Evolutionary conservation across 2,329 filamentous ascomycete species (phyloP).

Genomic region (Verticillium alfalfae): DNA sequence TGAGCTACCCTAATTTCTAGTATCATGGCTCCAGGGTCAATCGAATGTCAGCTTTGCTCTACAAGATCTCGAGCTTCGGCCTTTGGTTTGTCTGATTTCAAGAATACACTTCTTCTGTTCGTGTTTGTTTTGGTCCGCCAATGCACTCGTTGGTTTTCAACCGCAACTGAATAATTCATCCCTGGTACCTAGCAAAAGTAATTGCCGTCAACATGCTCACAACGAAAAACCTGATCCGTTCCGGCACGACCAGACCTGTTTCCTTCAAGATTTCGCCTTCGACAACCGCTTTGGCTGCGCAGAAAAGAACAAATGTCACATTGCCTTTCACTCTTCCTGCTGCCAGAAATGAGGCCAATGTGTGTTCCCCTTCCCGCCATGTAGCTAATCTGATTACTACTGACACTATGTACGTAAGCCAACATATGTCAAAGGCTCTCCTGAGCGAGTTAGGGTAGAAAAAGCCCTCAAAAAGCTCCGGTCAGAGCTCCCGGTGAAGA

Average conservation of each 20-base stretch:
- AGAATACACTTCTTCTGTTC: background rate
- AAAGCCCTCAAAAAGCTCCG: constrained; percentile 21
- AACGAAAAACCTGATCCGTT: background rate
- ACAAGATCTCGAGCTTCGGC: background rate
- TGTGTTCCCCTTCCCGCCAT: constrained; percentile 12
- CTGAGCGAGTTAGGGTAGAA: constrained; percentile 22
- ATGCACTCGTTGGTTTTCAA: background rate
- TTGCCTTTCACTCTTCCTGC: constrained; percentile 23
- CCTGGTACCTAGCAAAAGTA: background rate
- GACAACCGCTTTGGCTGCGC: background rate
- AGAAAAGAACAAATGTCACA: constrained; percentile 15
- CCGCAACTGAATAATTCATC: background rate
- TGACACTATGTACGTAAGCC: constrained; percentile 12
- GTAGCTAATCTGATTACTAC: constrained; percentile 22
- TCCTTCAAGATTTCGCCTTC: background rate
- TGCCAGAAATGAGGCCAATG: constrained; percentile 2
- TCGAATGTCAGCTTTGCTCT: background rate
- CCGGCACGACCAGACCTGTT: background rate
- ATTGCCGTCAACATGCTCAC: background rate
- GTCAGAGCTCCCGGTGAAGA: constrained; percentile 22
- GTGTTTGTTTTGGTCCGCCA: too few species aligned
- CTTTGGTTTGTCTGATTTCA: background rate
- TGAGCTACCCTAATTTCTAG: background rate
- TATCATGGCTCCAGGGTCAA: background rate
- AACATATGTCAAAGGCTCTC: constrained; percentile 20